Evolutionary conservation across 495 filamentous ascomycete species (phyloP).

Genomic region (Talaromyces thailandensis): DNA sequence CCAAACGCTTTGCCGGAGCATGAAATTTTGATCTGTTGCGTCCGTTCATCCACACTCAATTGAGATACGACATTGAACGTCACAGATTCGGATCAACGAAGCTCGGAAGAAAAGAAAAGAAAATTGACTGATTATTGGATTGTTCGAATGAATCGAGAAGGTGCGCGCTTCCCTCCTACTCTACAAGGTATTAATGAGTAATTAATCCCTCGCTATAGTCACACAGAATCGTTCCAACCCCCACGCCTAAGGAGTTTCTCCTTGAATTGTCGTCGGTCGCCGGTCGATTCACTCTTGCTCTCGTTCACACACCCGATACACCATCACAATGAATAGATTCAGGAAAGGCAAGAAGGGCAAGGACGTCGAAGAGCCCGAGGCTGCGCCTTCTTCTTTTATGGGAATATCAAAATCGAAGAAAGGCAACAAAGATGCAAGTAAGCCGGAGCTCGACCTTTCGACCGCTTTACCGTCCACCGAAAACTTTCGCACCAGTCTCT

Average conservation of each 20-base stretch:
- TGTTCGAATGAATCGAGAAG: neutral
- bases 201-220: neutral
- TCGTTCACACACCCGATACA: neutral
- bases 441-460: conserved; percentile 63
- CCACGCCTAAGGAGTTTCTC: neutral
- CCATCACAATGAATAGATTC: conserved; percentile 59
- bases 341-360: conserved; percentile 50
- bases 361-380: conserved; percentile 13
- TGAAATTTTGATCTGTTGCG: neutral
- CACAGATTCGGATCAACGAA: neutral
- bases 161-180: neutral
- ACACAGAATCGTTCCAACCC: neutral
- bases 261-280: neutral
- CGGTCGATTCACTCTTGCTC: neutral
- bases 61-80: neutral
- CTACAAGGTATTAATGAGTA: neutral
- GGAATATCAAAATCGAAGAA: conserved; percentile 39
- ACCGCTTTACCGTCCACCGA: conserved; percentile 71
- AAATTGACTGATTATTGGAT: neutral
- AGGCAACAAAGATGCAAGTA: conserved; percentile 46
- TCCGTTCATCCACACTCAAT: neutral
- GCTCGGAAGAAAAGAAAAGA: neutral
- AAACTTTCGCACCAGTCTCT: conserved; percentile 90
- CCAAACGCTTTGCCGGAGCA: neutral
- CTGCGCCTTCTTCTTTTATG: conserved; percentile 12